Evolutionary conservation across 345 rosid genomes (phyloP).

Genomic region (Hibiscus mutabilis): DNA sequence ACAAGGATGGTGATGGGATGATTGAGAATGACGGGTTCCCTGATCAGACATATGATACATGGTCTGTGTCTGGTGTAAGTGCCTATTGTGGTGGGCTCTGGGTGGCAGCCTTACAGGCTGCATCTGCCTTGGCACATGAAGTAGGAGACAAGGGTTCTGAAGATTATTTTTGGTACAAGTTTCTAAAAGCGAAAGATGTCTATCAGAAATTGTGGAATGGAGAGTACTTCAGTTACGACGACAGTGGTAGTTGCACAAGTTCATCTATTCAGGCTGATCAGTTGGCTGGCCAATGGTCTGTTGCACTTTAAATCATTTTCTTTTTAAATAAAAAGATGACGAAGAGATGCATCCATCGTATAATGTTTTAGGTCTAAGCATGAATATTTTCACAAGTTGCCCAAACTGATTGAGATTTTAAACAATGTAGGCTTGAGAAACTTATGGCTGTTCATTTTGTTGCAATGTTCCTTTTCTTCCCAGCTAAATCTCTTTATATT

Average conservation of each 20-base stretch:
- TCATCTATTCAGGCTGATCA: conserved; percentile 95
- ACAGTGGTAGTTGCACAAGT: conserved; percentile 53
- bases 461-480: neutral
- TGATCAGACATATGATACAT: conserved; percentile 93
- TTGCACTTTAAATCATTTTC: neutral
- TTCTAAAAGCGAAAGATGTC: conserved; percentile 67
- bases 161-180: conserved; percentile 74
- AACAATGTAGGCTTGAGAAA: neutral
- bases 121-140: conserved; percentile 72
- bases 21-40: conserved; percentile 96
- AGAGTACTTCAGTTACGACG: conserved; percentile 78
- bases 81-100: conserved; percentile 92
- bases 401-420: neutral
- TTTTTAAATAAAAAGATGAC: neutral
- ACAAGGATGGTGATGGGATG: conserved; percentile 92
- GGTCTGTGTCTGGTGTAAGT: conserved; percentile 90
- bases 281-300: conserved; percentile 90
- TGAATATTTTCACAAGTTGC: neutral
- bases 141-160: conserved; percentile 79
- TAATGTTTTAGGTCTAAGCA: neutral
- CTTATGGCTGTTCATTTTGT: neutral
- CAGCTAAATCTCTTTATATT: neutral
- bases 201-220: conserved; percentile 90
- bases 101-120: conserved; percentile 94
- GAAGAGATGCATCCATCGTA: neutral